Percentiles rank a stretch among this genome's conserved stretches.
Evolutionary conservation across 164 flowering plant genomes (phyloP).

Genomic region (Annona squamosa): DNA sequence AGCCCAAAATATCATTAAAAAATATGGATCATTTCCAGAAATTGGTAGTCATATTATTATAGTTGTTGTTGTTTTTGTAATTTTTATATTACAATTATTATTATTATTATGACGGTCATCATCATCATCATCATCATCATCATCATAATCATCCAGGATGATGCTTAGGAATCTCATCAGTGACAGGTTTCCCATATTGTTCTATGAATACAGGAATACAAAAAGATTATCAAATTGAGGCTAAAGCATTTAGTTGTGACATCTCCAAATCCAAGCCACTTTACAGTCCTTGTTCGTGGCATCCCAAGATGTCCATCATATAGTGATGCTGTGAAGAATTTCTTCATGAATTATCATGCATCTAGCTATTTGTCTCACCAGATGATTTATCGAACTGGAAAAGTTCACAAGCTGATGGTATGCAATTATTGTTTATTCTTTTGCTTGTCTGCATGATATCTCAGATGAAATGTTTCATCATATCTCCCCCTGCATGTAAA

Average conservation of each 20-base stretch:
- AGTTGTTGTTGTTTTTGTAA: too few relatives aligned
- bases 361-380: slow-evolving; percentile 85
- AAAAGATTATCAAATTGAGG: slow-evolving; percentile 65
- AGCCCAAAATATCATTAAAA: too few relatives aligned
- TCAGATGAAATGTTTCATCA: not conserved
- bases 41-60: too few relatives aligned
- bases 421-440: slow-evolving; percentile 8
- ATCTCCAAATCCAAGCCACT: slow-evolving; percentile 63
- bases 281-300: slow-evolving; percentile 84
- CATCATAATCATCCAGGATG: not conserved
- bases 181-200: not conserved
- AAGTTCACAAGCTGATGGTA: slow-evolving; percentile 76
- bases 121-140: too few relatives aligned
- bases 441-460: not conserved
- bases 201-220: slow-evolving; percentile 48
- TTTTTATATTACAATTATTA: too few relatives aligned
- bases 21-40: too few relatives aligned
- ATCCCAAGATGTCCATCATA: slow-evolving; percentile 64
- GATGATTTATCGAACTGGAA: slow-evolving; percentile 69
- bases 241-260: slow-evolving; percentile 45
- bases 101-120: too few relatives aligned
- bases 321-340: slow-evolving; percentile 50
- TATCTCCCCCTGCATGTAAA: not conserved
- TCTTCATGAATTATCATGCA: slow-evolving; percentile 66
- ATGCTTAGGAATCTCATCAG: not conserved